Evolutionary conservation across 2,329 filamentous ascomycete species (phyloP).

Genomic region (Raffaelea ambrosiae): DNA sequence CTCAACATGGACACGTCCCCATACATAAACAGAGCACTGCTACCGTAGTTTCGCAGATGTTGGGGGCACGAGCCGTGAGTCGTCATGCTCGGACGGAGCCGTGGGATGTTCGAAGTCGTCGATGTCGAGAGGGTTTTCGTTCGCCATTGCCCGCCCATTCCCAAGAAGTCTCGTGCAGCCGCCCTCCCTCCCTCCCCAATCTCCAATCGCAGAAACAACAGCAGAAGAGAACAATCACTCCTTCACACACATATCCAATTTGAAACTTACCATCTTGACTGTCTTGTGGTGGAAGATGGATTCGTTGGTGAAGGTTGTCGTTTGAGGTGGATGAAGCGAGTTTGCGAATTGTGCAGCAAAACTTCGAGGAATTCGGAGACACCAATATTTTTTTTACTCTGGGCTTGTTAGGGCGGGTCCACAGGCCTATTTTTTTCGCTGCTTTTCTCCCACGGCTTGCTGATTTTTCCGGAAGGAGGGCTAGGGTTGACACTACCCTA

Average conservation of each 20-base stretch:
- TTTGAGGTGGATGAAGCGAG: conserved; percentile 6
- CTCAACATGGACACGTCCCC: no score
- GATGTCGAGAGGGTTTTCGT: not conserved
- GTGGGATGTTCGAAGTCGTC: not conserved
- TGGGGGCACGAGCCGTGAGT: no score
- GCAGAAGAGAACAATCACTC: not conserved
- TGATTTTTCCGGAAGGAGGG: conserved; percentile 7
- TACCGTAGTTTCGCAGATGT: no score
- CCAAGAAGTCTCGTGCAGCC: not conserved
- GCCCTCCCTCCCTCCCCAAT: not conserved
- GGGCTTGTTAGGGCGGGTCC: conserved; percentile 5
- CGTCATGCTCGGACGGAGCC: no score
- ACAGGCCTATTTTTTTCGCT: conserved; percentile 4
- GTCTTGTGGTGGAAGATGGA: conserved; percentile 9
- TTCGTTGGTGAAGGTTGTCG: conserved; percentile 7
- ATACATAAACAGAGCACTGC: no score
- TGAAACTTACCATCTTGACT: conserved; percentile 16
- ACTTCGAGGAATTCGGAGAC: conserved; percentile 9
- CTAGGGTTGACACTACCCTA: conserved; percentile 14
- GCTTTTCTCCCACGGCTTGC: not conserved
- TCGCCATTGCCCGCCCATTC: not conserved
- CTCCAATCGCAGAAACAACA: not conserved
- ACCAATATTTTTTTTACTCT: conserved; percentile 11
- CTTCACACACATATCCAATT: not conserved
- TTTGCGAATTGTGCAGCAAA: not conserved